These are phyloP conservation scores for Brassica juncea DNA, from an alignment of 345 rosid species.

Conservation along the genomic window DNA sequence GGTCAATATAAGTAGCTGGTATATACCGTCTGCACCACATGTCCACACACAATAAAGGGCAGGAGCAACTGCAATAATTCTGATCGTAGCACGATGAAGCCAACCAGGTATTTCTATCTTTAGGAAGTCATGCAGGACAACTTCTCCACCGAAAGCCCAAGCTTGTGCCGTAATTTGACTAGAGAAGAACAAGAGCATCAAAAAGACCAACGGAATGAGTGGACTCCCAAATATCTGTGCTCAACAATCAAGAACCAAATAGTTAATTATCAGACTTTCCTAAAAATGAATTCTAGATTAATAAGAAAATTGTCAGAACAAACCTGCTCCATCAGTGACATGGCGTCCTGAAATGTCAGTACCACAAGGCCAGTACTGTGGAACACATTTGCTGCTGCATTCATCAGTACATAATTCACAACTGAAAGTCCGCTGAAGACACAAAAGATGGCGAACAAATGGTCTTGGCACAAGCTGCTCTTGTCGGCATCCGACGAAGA, in stretches of 20 bases:
- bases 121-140: slow-evolving; percentile 72
- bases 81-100: slow-evolving; percentile 87
- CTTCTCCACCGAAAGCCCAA: slow-evolving; percentile 84
- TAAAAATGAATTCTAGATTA: slow-evolving; percentile 1
- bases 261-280: not conserved
- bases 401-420: slow-evolving; percentile 77
- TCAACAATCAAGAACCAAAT: slow-evolving; percentile 27
- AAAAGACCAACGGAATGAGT: slow-evolving; percentile 54
- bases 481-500: slow-evolving; percentile 51
- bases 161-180: slow-evolving; percentile 76
- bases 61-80: slow-evolving; percentile 80
- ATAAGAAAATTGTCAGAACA: slow-evolving; percentile 22
- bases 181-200: slow-evolving; percentile 63
- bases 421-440: slow-evolving; percentile 71
- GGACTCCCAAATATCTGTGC: slow-evolving; percentile 75
- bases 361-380: slow-evolving; percentile 67
- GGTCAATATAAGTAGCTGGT: slow-evolving; percentile 73
- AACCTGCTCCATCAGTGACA: slow-evolving; percentile 95
- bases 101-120: slow-evolving; percentile 82
- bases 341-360: slow-evolving; percentile 86
- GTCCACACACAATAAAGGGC: slow-evolving; percentile 86
- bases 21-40: slow-evolving; percentile 88
- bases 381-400: slow-evolving; percentile 81
- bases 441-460: slow-evolving; percentile 70
- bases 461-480: slow-evolving; percentile 66